Evolutionary conservation across 2,329 filamentous ascomycete genomes (phyloP).

Genomic region (Thermoascus crustaceus): DNA sequence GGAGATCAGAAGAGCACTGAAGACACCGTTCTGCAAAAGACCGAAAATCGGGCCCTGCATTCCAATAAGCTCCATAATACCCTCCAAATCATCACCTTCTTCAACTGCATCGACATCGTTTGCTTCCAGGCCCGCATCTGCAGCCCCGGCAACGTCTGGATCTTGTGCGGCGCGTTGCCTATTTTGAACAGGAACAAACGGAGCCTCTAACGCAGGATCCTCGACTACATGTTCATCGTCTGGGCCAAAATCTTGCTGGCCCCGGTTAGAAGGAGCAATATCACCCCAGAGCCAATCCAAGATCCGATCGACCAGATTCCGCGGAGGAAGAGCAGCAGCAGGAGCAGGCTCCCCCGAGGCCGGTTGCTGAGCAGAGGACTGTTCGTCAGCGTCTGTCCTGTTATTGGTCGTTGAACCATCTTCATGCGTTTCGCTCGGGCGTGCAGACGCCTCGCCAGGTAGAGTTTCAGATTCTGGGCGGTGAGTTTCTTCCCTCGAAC

Average conservation of each 20-base stretch:
- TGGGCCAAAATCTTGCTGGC: constrained; percentile 35
- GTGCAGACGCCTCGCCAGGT: no score
- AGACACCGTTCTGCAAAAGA: constrained; percentile 88
- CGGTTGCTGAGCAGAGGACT: neutral
- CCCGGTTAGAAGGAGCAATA: constrained; percentile 19
- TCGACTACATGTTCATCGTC: constrained; percentile 55
- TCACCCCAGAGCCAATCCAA: constrained; percentile 41
- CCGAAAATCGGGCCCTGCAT: constrained; percentile 90
- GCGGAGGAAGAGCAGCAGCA: constrained; percentile 9
- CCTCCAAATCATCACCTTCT: constrained; percentile 89
- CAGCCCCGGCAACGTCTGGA: constrained; percentile 40
- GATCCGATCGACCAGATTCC: constrained; percentile 18
- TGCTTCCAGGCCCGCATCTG: constrained; percentile 56
- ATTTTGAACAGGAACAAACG: constrained; percentile 49
- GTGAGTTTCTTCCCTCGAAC: neutral
- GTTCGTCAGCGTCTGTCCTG: constrained; percentile 3
- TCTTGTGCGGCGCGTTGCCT: constrained; percentile 33
- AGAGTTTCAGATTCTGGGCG: neutral
- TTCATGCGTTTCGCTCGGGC: neutral
- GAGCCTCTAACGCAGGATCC: constrained; percentile 52
- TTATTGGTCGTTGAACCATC: neutral
- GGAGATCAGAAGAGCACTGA: constrained; percentile 83
- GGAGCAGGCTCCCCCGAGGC: constrained; percentile 2
- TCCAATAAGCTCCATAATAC: constrained; percentile 89
- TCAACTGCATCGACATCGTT: constrained; percentile 50